Evolutionary conservation across 495 filamentous ascomycete genomes (phyloP), one percentile per base, ranked within the genome.

Genomic region (Lophiostoma macrostomum): DNA sequence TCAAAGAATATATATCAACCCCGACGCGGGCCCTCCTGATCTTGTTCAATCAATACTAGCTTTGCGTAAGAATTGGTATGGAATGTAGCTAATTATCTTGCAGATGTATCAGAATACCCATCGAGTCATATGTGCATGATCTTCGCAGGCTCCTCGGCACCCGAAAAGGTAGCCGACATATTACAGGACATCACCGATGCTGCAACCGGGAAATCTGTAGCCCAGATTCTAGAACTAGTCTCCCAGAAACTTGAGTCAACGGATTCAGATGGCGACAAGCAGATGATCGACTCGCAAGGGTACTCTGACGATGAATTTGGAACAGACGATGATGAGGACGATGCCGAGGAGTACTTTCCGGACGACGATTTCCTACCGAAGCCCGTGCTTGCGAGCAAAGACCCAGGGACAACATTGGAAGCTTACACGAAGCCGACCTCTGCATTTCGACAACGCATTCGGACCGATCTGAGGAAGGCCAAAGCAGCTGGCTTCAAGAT

Each of bases 401-500:
- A 44, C 11, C 25, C 3, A 2, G 5, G 31, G 4, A 24, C 40
- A 19, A n/a, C 16, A 18, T 13, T 30, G 7, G 49, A 57, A 25
- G 45, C 45, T 14, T 50, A 40, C 22, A 47, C 53, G 4, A 43
- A 56, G 30, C 34, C 46, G 12, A 45, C 58, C 13, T 56, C 56
- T 14, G 24, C 24, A 20, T 58, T 56, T 27, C 39, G 64, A 22
- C 36, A 46, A 24, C 69, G 76, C 25, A 71, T 94, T 14, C 77
- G 77, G 25, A 61, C 62, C 5, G 91, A 96, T 67, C 73, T 96
- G 4, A 72, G 70, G 34, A 61, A 61, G 4, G 82, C 73, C 5
- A 84, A 81, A 58, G 45, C 72, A 1, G 81, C 85, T 12, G 90
- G 89, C 0, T 91, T 90, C 69, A 87, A 80, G 47, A 73, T 90